Conservation (phyloP, 2,329 filamentous ascomycete genomes). For the Aspergillus brunneoviolaceus region DNA sequence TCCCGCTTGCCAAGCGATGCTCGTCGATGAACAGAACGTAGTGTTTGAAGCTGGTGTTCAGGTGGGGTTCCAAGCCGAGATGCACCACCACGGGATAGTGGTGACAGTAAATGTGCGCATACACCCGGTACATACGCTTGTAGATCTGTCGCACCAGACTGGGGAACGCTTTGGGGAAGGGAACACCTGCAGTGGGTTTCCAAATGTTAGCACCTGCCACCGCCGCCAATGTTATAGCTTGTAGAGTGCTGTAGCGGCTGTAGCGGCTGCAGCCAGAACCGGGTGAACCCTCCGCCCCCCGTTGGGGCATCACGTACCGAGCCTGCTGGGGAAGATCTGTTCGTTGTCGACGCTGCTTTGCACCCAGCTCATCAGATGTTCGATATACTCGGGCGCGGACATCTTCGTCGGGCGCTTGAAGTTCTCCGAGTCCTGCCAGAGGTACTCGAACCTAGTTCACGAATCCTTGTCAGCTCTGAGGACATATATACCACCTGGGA, state of each 20-base stretch:
- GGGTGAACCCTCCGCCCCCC: not conserved
- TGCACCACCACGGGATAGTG: slow-evolving; percentile 97
- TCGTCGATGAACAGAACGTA: slow-evolving; percentile 99
- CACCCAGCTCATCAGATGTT: slow-evolving; percentile 96
- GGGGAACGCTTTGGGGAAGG: slow-evolving; percentile 91
- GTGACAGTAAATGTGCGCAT: slow-evolving; percentile 99
- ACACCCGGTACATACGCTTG: slow-evolving; percentile 98
- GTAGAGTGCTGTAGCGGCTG: no score
- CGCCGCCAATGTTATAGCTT: not conserved
- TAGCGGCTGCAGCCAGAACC: no score
- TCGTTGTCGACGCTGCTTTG: slow-evolving; percentile 96
- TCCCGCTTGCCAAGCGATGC: slow-evolving; percentile 84
- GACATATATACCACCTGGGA: not conserved
- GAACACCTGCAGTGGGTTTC: slow-evolving; percentile 61
- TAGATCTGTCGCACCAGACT: slow-evolving; percentile 90
- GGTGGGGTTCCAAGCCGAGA: slow-evolving; percentile 89
- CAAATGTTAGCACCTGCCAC: not conserved
- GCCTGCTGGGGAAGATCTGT: slow-evolving; percentile 87
- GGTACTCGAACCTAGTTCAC: slow-evolving; percentile 79
- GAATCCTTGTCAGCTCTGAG: slow-evolving; percentile 15
- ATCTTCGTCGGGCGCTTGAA: slow-evolving; percentile 98
- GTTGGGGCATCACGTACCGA: slow-evolving; percentile 55
- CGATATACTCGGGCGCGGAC: slow-evolving; percentile 94
- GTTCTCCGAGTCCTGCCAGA: slow-evolving; percentile 95
- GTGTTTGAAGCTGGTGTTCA: slow-evolving; percentile 99